These are phyloP conservation scores for Babesia divergens DNA, from an alignment of 169 alveolate genomes.

Conservation along the genomic window DNA sequence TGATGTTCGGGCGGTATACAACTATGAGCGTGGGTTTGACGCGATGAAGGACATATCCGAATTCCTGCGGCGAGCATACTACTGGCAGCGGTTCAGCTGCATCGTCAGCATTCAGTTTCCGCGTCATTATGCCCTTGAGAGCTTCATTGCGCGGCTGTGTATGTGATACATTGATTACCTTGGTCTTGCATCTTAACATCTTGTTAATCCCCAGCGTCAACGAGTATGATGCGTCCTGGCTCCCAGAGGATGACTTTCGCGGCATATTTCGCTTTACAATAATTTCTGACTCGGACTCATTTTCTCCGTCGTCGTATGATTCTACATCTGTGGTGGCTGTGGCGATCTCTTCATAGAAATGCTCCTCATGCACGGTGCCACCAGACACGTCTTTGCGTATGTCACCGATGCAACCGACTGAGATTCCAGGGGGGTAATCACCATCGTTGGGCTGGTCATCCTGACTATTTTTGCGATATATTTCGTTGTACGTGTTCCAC, in stretches of 20 bases:
- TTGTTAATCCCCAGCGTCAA: neutral
- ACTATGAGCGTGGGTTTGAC: slow-evolving; percentile 41
- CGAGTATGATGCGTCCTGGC: neutral
- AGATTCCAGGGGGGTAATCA: neutral
- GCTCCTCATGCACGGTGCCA: neutral
- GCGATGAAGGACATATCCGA: slow-evolving; percentile 11
- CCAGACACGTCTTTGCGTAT: neutral
- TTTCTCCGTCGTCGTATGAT: neutral
- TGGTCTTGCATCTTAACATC: neutral
- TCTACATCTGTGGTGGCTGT: neutral
- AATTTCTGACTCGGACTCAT: neutral
- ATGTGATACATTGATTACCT: slow-evolving; percentile 8
- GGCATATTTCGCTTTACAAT: neutral
- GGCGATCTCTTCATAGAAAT: neutral
- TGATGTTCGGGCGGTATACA: slow-evolving; percentile 48
- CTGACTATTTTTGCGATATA: neutral
- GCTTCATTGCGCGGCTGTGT: neutral
- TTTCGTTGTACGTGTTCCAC: slow-evolving; percentile 14
- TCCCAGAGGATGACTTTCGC: neutral
- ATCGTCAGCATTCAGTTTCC: slow-evolving; percentile 9
- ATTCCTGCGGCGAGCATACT: slow-evolving; percentile 26
- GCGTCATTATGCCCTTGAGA: slow-evolving; percentile 29
- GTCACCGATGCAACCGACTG: neutral
- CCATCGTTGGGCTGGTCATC: neutral
- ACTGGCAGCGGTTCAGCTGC: slow-evolving; percentile 3